phyloP scores from a whole-genome alignment of 129 eudicot species.

The Apium graveolens region DNA sequence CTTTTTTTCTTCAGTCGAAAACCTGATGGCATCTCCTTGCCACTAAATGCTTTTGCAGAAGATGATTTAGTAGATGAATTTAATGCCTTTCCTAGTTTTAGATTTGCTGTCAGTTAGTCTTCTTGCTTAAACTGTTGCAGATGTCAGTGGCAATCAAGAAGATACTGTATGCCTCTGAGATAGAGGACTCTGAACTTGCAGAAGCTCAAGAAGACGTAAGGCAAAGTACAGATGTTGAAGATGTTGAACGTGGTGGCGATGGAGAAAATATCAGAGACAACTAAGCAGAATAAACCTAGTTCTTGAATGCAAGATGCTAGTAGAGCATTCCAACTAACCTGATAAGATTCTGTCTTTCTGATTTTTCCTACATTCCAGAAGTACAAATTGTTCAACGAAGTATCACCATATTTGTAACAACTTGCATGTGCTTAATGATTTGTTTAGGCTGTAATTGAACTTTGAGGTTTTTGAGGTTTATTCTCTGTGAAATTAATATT shows the following conservation, averaged over 20 bases:
- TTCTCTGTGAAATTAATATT: background rate
- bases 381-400: background rate
- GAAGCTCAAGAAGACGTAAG: constrained; percentile 54
- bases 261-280: constrained; percentile 12
- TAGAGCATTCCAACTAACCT: constrained; percentile 9
- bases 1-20: background rate
- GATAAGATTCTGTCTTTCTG: background rate
- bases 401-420: background rate
- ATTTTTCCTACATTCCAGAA: background rate
- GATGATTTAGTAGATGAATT: background rate
- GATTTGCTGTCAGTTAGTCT: background rate
- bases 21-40: background rate
- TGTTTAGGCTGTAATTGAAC: background rate
- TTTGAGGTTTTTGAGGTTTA: background rate
- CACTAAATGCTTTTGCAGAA: background rate
- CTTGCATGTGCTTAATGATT: background rate
- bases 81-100: background rate
- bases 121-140: constrained; percentile 31
- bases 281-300: constrained; percentile 4
- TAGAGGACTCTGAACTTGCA: constrained; percentile 48
- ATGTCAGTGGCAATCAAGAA: constrained; percentile 69
- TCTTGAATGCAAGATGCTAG: background rate
- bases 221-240: constrained; percentile 17
- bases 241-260: constrained; percentile 17
- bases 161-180: constrained; percentile 72